A percentile compares a stretch with the other conserved stretches of the same genome.
phyloP scores from a whole-genome alignment of 768 basidiomycete species.

The Udeniomyces megalosporus region DNA sequence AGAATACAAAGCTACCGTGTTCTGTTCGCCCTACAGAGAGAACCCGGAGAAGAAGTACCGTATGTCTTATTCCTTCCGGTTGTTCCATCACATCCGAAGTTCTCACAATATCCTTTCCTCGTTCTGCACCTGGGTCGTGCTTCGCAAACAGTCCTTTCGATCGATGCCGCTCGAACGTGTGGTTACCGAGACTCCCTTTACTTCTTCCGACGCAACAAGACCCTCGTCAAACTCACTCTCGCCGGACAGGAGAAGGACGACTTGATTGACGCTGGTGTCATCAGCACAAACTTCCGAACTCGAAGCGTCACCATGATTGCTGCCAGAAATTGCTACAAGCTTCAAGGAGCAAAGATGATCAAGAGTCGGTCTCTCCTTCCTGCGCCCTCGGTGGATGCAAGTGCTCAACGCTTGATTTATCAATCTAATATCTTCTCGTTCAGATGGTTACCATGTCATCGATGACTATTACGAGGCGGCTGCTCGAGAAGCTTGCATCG shows the following conservation, averaged over 20 bases:
- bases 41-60: slow-evolving; percentile 68
- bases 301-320: slow-evolving; percentile 87
- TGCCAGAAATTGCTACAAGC: slow-evolving; percentile 80
- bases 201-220: slow-evolving; percentile 81
- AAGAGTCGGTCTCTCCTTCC: slow-evolving; percentile 40
- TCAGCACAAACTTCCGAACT: slow-evolving; percentile 73
- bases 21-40: slow-evolving; percentile 57
- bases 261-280: slow-evolving; percentile 71
- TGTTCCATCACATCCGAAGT: background rate
- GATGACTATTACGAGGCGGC: slow-evolving; percentile 96
- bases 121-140: too few species aligned
- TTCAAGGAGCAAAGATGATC: slow-evolving; percentile 83
- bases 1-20: slow-evolving; percentile 74
- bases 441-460: slow-evolving; percentile 79
- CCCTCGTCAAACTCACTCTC: slow-evolving; percentile 79
- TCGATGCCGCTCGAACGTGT: slow-evolving; percentile 88
- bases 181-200: slow-evolving; percentile 96
- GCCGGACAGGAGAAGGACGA: slow-evolving; percentile 81
- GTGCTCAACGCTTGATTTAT: too few species aligned
- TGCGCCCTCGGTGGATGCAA: background rate
- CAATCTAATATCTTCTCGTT: background rate
- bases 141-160: slow-evolving; percentile 50
- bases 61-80: background rate
- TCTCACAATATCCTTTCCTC: background rate
- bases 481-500: slow-evolving; percentile 53